Percentiles rank a stretch among this genome's conserved stretches.
phyloP scores from a whole-genome alignment of 805 yeast species.

The Zygosaccharomyces rouxii region DNA sequence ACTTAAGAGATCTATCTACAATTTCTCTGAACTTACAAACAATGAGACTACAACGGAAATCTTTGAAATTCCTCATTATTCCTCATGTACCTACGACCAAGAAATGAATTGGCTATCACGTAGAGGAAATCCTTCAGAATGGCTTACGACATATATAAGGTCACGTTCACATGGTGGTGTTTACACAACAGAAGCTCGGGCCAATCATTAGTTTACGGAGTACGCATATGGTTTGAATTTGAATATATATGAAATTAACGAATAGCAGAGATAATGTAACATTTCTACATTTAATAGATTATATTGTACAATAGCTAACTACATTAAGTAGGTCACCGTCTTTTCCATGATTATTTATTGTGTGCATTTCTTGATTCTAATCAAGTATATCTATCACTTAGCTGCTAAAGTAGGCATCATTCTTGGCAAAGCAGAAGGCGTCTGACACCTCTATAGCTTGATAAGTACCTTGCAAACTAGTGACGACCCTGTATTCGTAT shows the following conservation, averaged over 20 bases:
- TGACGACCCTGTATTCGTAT: constrained; percentile 63
- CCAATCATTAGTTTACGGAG: neutral
- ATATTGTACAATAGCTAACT: constrained; percentile 4
- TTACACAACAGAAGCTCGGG: neutral
- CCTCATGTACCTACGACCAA: neutral
- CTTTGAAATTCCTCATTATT: neutral
- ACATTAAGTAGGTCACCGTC: constrained; percentile 2
- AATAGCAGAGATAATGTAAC: neutral
- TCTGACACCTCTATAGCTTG: constrained; percentile 90
- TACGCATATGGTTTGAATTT: too few relatives aligned
- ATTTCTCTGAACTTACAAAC: constrained; percentile 17
- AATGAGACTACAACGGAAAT: constrained; percentile 3
- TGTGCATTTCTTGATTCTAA: neutral
- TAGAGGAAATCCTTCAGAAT: constrained; percentile 6
- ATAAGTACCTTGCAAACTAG: constrained; percentile 87
- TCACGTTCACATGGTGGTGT: neutral
- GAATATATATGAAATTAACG: neutral
- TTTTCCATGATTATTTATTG: neutral
- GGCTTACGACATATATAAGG: neutral
- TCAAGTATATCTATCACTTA: constrained; percentile 6
- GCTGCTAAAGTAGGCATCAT: constrained; percentile 34
- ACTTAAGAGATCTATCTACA: neutral
- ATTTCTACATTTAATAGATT: neutral
- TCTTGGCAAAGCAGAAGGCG: constrained; percentile 61
- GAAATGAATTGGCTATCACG: constrained; percentile 10